Conservation (phyloP, 805 yeast genomes). For the Diddensiella caesifluorescens region DNA sequence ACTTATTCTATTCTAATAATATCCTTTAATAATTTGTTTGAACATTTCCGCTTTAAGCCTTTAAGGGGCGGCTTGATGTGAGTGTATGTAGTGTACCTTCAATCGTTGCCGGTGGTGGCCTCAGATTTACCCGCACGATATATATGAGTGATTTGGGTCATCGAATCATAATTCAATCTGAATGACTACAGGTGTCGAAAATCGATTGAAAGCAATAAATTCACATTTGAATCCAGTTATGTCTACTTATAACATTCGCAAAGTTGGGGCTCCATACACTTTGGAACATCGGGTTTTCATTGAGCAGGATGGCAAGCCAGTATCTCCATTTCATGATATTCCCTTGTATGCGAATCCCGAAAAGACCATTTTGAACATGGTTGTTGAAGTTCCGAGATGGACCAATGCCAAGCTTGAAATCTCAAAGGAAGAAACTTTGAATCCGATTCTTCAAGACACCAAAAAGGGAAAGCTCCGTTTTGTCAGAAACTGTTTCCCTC, state of each 20-base stretch:
- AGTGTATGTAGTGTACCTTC: too few species aligned
- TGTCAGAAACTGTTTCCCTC: conserved; percentile 97
- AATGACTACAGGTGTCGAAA: neutral
- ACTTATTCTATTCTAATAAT: neutral
- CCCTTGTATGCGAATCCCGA: conserved; percentile 92
- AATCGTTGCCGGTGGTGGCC: too few species aligned
- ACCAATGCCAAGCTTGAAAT: conserved; percentile 95
- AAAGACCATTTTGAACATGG: conserved; percentile 79
- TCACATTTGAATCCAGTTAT: conserved; percentile 7
- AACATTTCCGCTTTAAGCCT: too few species aligned
- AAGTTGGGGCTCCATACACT: conserved; percentile 93
- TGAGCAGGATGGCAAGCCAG: conserved; percentile 89
- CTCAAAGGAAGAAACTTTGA: conserved; percentile 72
- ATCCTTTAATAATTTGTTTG: neutral
- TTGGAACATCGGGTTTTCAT: conserved; percentile 87
- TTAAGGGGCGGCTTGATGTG: too few species aligned
- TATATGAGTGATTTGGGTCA: too few species aligned
- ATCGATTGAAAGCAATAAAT: conserved; percentile 4
- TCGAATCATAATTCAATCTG: too few species aligned
- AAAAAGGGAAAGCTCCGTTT: conserved; percentile 95
- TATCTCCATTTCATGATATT: conserved; percentile 92
- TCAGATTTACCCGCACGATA: too few species aligned
- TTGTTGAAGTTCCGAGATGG: conserved; percentile 99
- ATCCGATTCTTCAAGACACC: conserved; percentile 96
- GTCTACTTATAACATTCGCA: conserved; percentile 72